Conservation (phyloP, 1,284 basidiomycete species). For the Taiwanofungus camphoratus region DNA sequence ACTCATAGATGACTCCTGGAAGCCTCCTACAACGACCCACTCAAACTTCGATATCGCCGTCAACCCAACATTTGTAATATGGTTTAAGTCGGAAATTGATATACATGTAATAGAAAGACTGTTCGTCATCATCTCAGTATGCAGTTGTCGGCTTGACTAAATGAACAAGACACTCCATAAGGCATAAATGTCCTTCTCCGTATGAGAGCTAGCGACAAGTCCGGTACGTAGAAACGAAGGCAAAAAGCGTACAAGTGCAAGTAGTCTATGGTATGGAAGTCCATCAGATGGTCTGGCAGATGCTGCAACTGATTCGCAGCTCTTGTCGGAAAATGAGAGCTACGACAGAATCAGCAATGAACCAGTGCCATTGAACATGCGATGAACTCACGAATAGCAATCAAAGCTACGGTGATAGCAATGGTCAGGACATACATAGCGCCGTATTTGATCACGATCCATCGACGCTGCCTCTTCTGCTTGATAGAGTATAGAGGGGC, state of each 20-base stretch:
- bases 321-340: constrained; percentile 56
- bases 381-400: constrained; percentile 62
- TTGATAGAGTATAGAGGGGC: constrained; percentile 90
- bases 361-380: constrained; percentile 4
- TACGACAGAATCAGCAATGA: constrained; percentile 24
- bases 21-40: no score
- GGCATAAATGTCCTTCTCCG: constrained; percentile 12
- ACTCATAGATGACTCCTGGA: no score
- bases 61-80: no score
- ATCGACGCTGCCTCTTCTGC: constrained; percentile 80
- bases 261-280: constrained; percentile 25
- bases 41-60: no score
- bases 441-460: constrained; percentile 84
- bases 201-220: constrained; percentile 6
- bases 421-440: constrained; percentile 71
- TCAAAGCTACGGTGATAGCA: constrained; percentile 71
- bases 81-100: no score
- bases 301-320: constrained; percentile 55
- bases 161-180: constrained; percentile 3
- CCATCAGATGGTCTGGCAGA: constrained; percentile 64
- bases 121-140: constrained; percentile 11
- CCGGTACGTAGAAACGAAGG: constrained; percentile 8
- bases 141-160: constrained; percentile 2
- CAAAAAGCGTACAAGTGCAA: constrained; percentile 26
- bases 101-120: no score